These are phyloP conservation scores for Fusarium succisae DNA, from an alignment of 2,329 filamentous ascomycete genomes.

Conservation along the genomic window DNA sequence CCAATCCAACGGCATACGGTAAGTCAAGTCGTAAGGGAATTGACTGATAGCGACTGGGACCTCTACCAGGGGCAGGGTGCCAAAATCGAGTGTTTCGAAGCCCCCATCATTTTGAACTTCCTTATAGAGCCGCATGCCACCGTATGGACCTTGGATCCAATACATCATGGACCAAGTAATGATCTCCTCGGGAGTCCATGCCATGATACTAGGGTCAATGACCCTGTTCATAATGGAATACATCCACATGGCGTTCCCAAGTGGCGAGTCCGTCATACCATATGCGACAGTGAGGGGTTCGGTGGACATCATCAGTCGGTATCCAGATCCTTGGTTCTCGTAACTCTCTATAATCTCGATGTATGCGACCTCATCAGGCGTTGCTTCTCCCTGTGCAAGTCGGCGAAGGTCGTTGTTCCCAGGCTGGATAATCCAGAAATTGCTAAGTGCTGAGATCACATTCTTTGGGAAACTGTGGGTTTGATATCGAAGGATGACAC, in stretches of 20 bases:
- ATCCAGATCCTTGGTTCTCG: not conserved
- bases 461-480: not conserved
- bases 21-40: not conserved
- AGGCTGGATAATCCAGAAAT: not conserved
- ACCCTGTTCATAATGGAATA: not conserved
- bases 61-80: not conserved
- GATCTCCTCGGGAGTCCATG: not conserved
- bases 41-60: not conserved
- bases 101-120: not conserved
- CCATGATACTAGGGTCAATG: not conserved
- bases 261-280: not conserved
- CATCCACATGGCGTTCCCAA: not conserved
- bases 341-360: not conserved
- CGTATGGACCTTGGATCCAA: not conserved
- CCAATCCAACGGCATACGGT: not conserved
- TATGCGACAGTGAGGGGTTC: not conserved
- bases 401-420: not conserved
- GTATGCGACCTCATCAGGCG: not conserved
- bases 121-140: not conserved
- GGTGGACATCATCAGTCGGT: not conserved
- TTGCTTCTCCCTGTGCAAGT: not conserved
- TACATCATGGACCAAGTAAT: slow-evolving; percentile 1
- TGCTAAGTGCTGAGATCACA: not conserved
- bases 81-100: not conserved
- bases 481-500: not conserved